Evolutionary conservation across 768 basidiomycete species (phyloP), one percentile per base, ranked within the genome.

Genomic region (Gautieria morchelliformis): DNA sequence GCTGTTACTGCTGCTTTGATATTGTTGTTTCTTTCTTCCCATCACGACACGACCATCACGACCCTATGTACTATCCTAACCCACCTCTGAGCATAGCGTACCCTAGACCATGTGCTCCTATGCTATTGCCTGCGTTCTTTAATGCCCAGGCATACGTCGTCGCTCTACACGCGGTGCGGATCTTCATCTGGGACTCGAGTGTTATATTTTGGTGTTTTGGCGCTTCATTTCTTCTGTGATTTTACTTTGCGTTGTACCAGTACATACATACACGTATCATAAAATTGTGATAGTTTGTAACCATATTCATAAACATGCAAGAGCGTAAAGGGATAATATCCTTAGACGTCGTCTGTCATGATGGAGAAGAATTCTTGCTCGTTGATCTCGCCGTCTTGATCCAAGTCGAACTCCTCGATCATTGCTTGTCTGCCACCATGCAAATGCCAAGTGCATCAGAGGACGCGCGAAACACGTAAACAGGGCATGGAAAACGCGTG

Each of bases 401-500:
- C 96, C 24, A 99, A 82, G 71, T 99, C 96, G 67, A 99, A 99
- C 72, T 99, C 96, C 65, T 99, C 96, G 67, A 99, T 99, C 96
- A 99, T 99, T 22, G 96, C 96, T 83, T 97, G 93, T 63, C 95
- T 97, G 63, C 5, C 2, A 27, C 27, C 27, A 27, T 27, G 27
- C 27, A 27, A 27, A 27, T 27, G 27, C 27, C 2, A 27, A 27
- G 27, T n/a, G 5, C 27, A 27, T 27, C 27, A 27, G 2, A 27
- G 27, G 5, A 27, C 27, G 5, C 27, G 27, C 27, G 27, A 27
- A 27, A 27, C 27, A 27, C 27, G 27, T 27, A 27, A 27, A 27
- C 27, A 5, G 27, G 27, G 27, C 27, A 27, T 27, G 63, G 10
- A 37, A 9, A 66, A 67, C 63, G 39, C 41, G 52, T 52, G 32